Percentiles rank a stretch among this genome's conserved stretches.
Conservation (phyloP, 495 filamentous ascomycete genomes). For the Daldinia grandis region DNA sequence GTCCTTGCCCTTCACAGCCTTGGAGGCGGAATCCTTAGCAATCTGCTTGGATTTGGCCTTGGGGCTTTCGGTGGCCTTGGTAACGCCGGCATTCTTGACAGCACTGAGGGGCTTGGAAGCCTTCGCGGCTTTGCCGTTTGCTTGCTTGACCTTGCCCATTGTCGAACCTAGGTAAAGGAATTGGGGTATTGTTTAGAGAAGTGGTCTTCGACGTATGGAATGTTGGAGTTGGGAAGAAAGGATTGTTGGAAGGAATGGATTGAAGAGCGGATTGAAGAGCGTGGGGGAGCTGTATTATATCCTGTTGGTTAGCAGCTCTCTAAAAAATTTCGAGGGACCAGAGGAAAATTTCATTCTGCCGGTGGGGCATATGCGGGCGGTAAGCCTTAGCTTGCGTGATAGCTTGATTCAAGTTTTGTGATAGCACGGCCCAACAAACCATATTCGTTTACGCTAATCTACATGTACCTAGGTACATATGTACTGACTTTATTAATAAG, state of each 20-base stretch:
- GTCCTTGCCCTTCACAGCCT: constrained; percentile 52
- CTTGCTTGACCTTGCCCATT: constrained; percentile 68
- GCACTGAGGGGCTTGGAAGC: constrained; percentile 47
- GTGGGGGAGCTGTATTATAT: constrained; percentile 37
- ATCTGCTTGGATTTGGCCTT: constrained; percentile 65
- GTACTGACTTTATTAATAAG: neutral
- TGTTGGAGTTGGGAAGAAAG: constrained; percentile 25
- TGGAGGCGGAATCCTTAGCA: constrained; percentile 56
- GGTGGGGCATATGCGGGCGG: constrained; percentile 45
- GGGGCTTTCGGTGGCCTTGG: constrained; percentile 53
- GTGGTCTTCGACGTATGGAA: constrained; percentile 30
- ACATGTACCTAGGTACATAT: neutral
- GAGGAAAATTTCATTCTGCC: constrained; percentile 43
- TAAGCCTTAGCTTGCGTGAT: constrained; percentile 23
- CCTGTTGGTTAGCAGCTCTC: constrained; percentile 35
- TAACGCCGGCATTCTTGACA: constrained; percentile 52
- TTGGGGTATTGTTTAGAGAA: constrained; percentile 27
- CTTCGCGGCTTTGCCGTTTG: constrained; percentile 54
- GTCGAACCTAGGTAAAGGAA: constrained; percentile 34
- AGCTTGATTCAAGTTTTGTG: neutral
- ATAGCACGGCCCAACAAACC: constrained; percentile 20
- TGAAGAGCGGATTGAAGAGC: constrained; percentile 9
- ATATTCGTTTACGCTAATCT: neutral
- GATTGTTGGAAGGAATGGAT: neutral
- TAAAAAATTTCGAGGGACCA: constrained; percentile 33